A percentile compares a stretch with the other conserved stretches of the same genome.
phyloP scores from a whole-genome alignment of 208 protist genomes.

The Leptomonas seymouri region DNA sequence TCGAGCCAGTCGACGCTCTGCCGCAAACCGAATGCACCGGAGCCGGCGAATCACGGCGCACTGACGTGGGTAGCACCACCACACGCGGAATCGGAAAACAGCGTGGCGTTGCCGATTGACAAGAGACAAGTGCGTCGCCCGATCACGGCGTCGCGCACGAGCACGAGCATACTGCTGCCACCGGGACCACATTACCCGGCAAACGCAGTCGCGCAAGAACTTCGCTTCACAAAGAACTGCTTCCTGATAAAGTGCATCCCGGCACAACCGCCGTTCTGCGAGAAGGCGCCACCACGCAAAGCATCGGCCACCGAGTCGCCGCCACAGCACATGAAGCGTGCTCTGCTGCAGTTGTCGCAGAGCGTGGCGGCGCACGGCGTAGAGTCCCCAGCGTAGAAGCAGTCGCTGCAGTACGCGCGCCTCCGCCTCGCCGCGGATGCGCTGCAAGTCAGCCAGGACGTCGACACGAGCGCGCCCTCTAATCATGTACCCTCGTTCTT shows the following conservation, averaged over 20 bases:
- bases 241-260: slow-evolving; percentile 21
- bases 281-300: slow-evolving; percentile 34
- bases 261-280: slow-evolving; percentile 29
- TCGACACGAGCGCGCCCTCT: not conserved
- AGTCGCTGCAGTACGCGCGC: slow-evolving; percentile 5
- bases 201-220: slow-evolving; percentile 11
- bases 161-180: slow-evolving; percentile 21
- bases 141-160: slow-evolving; percentile 1
- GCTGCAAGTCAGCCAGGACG: slow-evolving; percentile 24
- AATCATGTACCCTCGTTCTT: not conserved
- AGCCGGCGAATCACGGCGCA: slow-evolving; percentile 4
- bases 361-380: slow-evolving; percentile 18
- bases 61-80: not conserved
- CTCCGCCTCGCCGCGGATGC: slow-evolving; percentile 19
- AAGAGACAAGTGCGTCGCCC: slow-evolving; percentile 9
- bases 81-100: not conserved
- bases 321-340: slow-evolving; percentile 12
- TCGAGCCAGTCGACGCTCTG: slow-evolving; percentile 28
- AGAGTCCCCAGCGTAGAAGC: slow-evolving; percentile 25
- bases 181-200: slow-evolving; percentile 13
- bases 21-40: slow-evolving; percentile 15
- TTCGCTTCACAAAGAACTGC: slow-evolving; percentile 12
- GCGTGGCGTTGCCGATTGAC: slow-evolving; percentile 30
- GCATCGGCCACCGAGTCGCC: slow-evolving; percentile 20
- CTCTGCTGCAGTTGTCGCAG: slow-evolving; percentile 18